Conservation (phyloP, 2,329 filamentous ascomycete species). For the Ceratocystiopsis sp. region DNA sequence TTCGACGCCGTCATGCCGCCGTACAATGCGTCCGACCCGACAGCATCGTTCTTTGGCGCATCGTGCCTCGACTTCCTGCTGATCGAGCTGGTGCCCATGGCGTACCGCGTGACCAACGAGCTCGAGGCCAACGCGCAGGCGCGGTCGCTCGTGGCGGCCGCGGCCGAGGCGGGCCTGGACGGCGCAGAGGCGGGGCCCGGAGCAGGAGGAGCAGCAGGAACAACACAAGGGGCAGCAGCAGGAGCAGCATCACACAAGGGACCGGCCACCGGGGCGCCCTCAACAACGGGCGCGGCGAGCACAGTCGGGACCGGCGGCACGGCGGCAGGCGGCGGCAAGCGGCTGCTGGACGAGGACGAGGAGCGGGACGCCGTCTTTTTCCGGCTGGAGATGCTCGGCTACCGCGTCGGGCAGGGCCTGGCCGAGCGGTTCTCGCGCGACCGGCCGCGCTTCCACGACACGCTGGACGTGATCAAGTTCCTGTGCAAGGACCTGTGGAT, state of each 20-base stretch:
- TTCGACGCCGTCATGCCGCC: conserved; percentile 54
- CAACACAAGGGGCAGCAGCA: not conserved
- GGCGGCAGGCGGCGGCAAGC: conserved; percentile 15
- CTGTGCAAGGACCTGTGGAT: conserved; percentile 97
- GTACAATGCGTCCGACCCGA: conserved; percentile 56
- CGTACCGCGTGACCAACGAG: conserved; percentile 68
- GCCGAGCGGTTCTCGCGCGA: conserved; percentile 78
- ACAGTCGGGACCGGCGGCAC: not conserved
- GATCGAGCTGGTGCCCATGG: conserved; percentile 91
- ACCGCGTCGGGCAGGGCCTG: conserved; percentile 80
- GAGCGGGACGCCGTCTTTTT: conserved; percentile 72
- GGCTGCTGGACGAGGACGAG: conserved; percentile 54
- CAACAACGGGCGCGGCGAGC: not conserved
- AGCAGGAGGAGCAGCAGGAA: not conserved
- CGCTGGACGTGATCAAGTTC: conserved; percentile 93
- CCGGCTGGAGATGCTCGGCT: conserved; percentile 68
- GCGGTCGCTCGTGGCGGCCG: conserved; percentile 20
- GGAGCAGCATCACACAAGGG: conserved; percentile 1
- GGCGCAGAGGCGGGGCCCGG: not conserved
- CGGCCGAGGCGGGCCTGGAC: conserved; percentile 6
- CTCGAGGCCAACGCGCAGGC: conserved; percentile 30
- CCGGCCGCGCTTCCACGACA: conserved; percentile 75
- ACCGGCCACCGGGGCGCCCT: conserved; percentile 6
- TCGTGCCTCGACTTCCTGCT: conserved; percentile 88
- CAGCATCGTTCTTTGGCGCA: conserved; percentile 56